Evolutionary conservation across 202 grass and related monocot genomes (phyloP), one percentile per base, ranked within the genome.

Genomic region (Carex arenaria): DNA sequence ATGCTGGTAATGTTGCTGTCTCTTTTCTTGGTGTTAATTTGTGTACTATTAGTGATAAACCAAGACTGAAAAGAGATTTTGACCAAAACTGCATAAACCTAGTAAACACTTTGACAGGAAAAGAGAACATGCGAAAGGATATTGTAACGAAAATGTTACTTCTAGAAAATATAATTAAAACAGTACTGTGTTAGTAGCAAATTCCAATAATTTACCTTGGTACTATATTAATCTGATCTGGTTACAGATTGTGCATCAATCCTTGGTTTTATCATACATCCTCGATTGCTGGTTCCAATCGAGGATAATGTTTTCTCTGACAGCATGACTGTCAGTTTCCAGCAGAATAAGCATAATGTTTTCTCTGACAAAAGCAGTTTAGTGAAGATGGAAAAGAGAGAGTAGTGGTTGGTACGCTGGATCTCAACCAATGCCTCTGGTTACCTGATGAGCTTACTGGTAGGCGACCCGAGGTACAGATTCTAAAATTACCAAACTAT

Each of bases 381-480:
- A 73, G 72, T 54, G 79, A 89, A 66, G 85, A 97, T 84, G 90
- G 87, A 88, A 76, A 89, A 89, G 94, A 94, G 20, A 92, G 85
- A 83, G 57, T 94, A 75, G 92, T 97, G n/a, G 83, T 94, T 76
- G 87, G 94, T 23, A 92, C 83, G 52, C 88, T 97, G 72, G 92
- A 97, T 82, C 85, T 94, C 19, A 97, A 94, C 84, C 90, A 92
- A 59, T 94, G 92, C 85, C 88, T 91, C 81, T 86, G 87, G 77
- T 72, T 97, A 66, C 86, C 92, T 69, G 85, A 92, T 67, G 94
- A 97, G 85, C 87, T 97, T 66, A 92, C 87, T 69, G 90, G 94
- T 85, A 89, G 80, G 55, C 87, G 63, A 66, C 92, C 94, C 28
- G 83, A 91, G 92, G 94, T 97, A 92, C 34, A 30, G 2, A 64